Evolutionary conservation across 768 basidiomycete species (phyloP).

Genomic region (Trametes cinnabarina): DNA sequence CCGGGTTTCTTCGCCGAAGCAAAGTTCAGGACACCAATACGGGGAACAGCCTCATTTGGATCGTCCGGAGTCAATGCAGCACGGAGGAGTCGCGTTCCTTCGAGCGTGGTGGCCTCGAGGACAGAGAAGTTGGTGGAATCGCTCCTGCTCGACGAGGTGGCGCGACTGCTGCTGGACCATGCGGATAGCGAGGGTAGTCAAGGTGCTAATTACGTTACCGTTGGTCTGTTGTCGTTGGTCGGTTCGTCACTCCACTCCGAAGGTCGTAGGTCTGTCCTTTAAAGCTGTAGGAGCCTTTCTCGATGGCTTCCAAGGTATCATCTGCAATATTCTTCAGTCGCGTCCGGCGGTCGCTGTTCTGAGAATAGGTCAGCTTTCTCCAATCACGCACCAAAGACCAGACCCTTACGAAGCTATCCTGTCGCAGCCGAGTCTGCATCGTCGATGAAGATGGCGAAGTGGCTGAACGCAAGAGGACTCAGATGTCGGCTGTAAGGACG

Average conservation of each 20-base stretch:
- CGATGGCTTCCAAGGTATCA: slow-evolving; percentile 48
- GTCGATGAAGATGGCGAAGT: no score
- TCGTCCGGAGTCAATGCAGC: slow-evolving; percentile 19
- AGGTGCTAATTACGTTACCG: no score
- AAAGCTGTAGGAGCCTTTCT: slow-evolving; percentile 42
- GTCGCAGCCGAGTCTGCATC: no score
- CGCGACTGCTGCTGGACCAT: slow-evolving; percentile 38
- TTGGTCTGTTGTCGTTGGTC: no score
- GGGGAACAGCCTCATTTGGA: slow-evolving; percentile 22
- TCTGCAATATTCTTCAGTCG: slow-evolving; percentile 42
- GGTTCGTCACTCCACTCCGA: no score
- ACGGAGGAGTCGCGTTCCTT: slow-evolving; percentile 48
- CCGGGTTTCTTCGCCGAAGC: slow-evolving; percentile 75
- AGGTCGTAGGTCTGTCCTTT: slow-evolving; percentile 34
- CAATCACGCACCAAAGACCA: no score
- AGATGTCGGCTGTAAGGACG: no score
- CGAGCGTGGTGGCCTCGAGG: slow-evolving; percentile 62
- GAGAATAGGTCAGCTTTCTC: no score
- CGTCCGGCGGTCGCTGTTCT: slow-evolving; percentile 5
- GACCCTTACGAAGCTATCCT: no score
- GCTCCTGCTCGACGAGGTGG: neutral
- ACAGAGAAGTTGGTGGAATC: slow-evolving; percentile 41
- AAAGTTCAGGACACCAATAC: slow-evolving; percentile 70
- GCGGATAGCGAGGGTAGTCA: no score
- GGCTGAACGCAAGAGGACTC: no score